Evolutionary conservation across 768 basidiomycete genomes (phyloP), one percentile per base, ranked within the genome.

Genomic region (Filobasidium wieringae): DNA sequence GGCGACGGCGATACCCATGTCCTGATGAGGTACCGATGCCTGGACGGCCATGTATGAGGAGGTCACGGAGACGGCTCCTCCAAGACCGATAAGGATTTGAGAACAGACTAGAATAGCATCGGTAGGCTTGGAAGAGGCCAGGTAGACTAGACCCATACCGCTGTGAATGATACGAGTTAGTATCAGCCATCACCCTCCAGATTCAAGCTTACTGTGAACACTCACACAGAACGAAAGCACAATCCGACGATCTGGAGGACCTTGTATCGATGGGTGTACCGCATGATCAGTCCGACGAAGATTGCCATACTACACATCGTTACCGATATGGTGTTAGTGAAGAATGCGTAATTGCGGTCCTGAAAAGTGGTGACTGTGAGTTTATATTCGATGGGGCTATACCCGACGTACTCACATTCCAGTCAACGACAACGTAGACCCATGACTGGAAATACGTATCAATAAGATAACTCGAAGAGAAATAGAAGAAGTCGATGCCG

Each of bases 1-100:
- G 1, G 76, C 70, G 30, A 69, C 73, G 32, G 74, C 73, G 6
- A 70, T 58, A 0, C 75, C 75, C 47, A 76, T 62, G 57, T 75
- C 71, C 53, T 71, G 66, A 58, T 74, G 75, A 7, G 73, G 70
- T 1, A 76, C 76, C 1, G 66, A 72, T 3, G 68, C 74, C 52
- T 76, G 76, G 0, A 68, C 63, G 15, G 72, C 67, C 40, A 74
- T 63, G 53, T 75, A 72, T 12, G 64, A 64, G 2, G 67, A 62
- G 49, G 71, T 69, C n/a, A 72, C 66, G 2, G 69, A 70, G 58
- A 72, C 65, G 0, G 68, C 64, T 6, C 66, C 36, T 0, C 66
- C 69, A 27, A 67, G 58, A 41, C 72, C 54, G 34, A 71, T 57
- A 32, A 47, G 69, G 66, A 19, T 69, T 67, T 39, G 66, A 55